Conservation (phyloP, 371 early-diverging fungal species). For the Actinomortierella ambigua region DNA sequence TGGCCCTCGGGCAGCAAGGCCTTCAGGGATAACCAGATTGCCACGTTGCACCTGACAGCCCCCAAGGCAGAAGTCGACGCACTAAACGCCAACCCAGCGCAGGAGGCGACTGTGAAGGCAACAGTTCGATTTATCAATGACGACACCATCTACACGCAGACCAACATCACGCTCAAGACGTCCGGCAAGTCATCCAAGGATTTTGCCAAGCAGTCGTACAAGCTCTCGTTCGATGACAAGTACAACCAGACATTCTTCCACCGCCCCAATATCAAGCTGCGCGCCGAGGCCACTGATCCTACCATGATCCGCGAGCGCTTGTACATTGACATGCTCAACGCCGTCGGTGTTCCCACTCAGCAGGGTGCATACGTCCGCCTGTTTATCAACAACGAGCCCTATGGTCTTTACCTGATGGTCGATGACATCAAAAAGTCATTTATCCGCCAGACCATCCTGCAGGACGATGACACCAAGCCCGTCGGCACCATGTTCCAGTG, state of each 20-base stretch:
- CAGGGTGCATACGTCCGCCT: constrained; percentile 56
- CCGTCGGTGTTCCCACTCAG: constrained; percentile 58
- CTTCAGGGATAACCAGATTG: constrained; percentile 49
- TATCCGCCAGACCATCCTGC: constrained; percentile 50
- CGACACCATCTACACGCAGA: constrained; percentile 49
- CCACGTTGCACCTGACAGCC: constrained; percentile 54
- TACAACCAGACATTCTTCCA: constrained; percentile 51
- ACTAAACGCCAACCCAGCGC: constrained; percentile 43
- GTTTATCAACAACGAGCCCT: constrained; percentile 55
- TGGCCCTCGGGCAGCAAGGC: constrained; percentile 42
- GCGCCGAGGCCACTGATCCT: constrained; percentile 57
- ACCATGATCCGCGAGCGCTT: constrained; percentile 57
- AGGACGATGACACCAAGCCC: constrained; percentile 47
- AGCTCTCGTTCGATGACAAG: constrained; percentile 54
- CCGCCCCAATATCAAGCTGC: constrained; percentile 56
- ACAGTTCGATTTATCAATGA: constrained; percentile 53
- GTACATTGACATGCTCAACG: constrained; percentile 53
- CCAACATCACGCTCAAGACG: constrained; percentile 51
- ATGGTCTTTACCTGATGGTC: constrained; percentile 60
- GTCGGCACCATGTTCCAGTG: constrained; percentile 51
- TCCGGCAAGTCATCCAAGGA: constrained; percentile 64
- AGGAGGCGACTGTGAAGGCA: constrained; percentile 41
- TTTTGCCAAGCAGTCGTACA: constrained; percentile 59
- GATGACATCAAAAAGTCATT: constrained; percentile 58
- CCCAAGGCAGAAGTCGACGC: constrained; percentile 37